Base-by-base conservation (phyloP, 148 eudicot species). In the Linanthus parryae region DNA sequence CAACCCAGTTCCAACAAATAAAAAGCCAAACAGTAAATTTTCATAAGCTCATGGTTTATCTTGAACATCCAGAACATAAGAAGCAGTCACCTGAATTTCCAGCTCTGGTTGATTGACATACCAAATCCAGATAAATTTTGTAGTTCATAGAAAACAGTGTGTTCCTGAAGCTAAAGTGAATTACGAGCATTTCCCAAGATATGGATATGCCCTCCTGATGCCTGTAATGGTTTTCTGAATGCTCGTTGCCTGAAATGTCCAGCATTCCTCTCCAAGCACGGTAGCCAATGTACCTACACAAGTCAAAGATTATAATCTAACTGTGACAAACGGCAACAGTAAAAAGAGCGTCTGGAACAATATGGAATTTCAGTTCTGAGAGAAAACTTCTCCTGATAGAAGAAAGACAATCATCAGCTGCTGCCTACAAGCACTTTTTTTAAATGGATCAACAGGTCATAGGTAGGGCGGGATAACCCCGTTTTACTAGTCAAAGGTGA, bases 261-360 rank as follows among this genome's bases (percentile, higher is more conserved):
- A 84, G 68, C 39, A 89, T 77, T 20, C 97, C 97, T 77, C 94
- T 82, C 97, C 97, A 85, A 39, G 94, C 97, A 70, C 90, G 82
- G 41, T 84, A 89, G 30, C 97, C 97, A 46, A 90, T 54, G 50
- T 83, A 87, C 73, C 91, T 80, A n/a, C n/a, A n/a, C n/a, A n/a
- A n/a, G n/a, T n/a, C 11, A 11, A 31, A 31, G 11, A 5, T 11
- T 5, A n/a, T n/a, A n/a, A n/a, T n/a, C n/a, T n/a, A 31, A 31
- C 35, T 31, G 5, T 11, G 5, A 31, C n/a, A n/a, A n/a, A n/a
- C n/a, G n/a, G n/a, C n/a, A n/a, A n/a, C n/a, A n/a, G n/a, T n/a
- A n/a, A n/a, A 4, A 16, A 23, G 34, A 19, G n/a, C n/a, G n/a
- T n/a, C n/a, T n/a, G n/a, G n/a, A n/a, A n/a, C n/a, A n/a, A n/a